Base-by-base conservation (phyloP, 2,329 filamentous ascomycete genomes). In the Diaporthe australafricana region DNA sequence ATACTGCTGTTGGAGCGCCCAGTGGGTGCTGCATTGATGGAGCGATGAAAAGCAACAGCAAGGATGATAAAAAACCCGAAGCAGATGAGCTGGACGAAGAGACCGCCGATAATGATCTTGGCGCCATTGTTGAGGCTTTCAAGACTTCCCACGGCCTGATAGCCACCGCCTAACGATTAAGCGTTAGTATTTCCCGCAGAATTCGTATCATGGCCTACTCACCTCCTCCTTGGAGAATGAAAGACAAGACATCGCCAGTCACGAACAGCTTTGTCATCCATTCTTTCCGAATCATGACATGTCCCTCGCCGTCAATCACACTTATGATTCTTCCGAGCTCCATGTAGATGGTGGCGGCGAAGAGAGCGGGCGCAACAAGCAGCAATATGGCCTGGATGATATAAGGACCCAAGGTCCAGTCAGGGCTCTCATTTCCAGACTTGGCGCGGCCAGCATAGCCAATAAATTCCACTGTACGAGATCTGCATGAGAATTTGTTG, bases 11-110 rank as follows among this genome's bases (percentile, higher is more conserved):
- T 76, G 2, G 72, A 27, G 5, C 12, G 48, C 12, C 25, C 25
- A 1, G 70, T 72, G 9, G 70, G 70, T 6, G 25, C 20, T 20
- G 9, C 22, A 70, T 27, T 66, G 48, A 87, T 78, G 0, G 85
- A 80, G 1, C 65, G 72, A 68, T 89, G 84, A 75, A 88, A 87
- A 0, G 84, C 73, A 1, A 80, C 73, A 0, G 83, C 80, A 0
- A 83, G 80, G 2, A 83, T 60, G 25, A 87, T 77, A 72, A 89
- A 89, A 50, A 87, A 80, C 9, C 79, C 79, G 71, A 89, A 89
- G 66, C 86, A 84, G 7, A 85, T 47, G 5, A 89, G 81, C 74
- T 89, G 87, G 9, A 88, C 75, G 14, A 84, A 77, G 3, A 89
- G 77, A 2, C 87, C 87, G 5, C 30, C 74, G 12, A 77, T 70